These are phyloP conservation scores for Umbelopsis sp. DNA, from an alignment of 192 early-diverging fungal species.

Conservation along the genomic window DNA sequence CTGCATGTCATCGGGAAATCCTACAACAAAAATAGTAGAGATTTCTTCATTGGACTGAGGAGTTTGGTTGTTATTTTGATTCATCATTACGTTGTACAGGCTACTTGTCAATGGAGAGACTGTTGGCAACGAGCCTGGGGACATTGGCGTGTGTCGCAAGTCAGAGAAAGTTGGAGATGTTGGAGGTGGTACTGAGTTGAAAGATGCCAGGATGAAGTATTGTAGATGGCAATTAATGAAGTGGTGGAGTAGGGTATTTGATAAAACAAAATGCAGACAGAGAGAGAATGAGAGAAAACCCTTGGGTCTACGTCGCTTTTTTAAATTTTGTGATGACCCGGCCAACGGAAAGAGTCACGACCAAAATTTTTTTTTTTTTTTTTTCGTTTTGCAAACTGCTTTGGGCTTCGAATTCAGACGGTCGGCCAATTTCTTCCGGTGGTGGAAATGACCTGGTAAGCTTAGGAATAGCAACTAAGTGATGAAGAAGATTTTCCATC, in stretches of 20 bases:
- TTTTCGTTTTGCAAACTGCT: too few relatives aligned
- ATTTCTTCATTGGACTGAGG: conserved; percentile 75
- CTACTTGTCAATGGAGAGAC: conserved; percentile 18
- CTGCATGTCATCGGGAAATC: conserved; percentile 98
- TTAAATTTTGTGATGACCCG: conserved; percentile 19
- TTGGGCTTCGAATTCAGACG: too few relatives aligned
- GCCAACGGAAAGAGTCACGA: conserved; percentile 17
- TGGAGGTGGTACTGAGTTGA: conserved; percentile 1
- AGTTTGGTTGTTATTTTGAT: conserved; percentile 10
- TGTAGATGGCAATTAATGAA: not conserved
- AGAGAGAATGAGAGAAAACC: not conserved
- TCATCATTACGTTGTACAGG: conserved; percentile 20
- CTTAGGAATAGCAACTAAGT: too few relatives aligned
- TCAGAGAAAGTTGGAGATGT: conserved; percentile 6
- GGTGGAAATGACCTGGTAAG: too few relatives aligned
- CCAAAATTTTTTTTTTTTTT: conserved; percentile 12
- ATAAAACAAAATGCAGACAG: not conserved
- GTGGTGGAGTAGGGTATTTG: conserved; percentile 5
- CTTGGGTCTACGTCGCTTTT: conserved; percentile 9
- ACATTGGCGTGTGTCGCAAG: conserved; percentile 17
- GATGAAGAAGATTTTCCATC: too few relatives aligned
- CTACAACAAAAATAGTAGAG: conserved; percentile 99
- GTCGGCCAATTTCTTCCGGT: too few relatives aligned
- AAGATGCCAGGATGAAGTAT: conserved; percentile 14
- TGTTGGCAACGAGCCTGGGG: conserved; percentile 17